Percentiles rank a stretch among this genome's conserved stretches.
These are phyloP conservation scores for Penicillium diatomitis DNA, from an alignment of 495 filamentous ascomycete species.

Conservation along the genomic window DNA sequence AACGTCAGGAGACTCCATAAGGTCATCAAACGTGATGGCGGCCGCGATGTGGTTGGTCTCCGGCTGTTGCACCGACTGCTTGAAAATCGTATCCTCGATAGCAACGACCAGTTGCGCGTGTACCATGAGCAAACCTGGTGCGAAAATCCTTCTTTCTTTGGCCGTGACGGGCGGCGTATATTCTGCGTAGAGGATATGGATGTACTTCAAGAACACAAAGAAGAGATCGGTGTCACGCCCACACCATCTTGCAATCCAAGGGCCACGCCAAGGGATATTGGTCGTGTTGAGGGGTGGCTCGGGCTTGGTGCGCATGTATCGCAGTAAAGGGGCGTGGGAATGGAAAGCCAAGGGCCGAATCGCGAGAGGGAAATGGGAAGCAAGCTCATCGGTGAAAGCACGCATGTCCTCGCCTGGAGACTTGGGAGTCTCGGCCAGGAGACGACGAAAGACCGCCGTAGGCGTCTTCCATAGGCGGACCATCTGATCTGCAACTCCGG, in stretches of 20 bases:
- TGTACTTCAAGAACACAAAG: constrained; percentile 89
- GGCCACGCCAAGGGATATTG: constrained; percentile 75
- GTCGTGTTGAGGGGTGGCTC: constrained; percentile 58
- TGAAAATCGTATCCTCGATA: constrained; percentile 79
- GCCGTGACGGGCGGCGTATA: constrained; percentile 61
- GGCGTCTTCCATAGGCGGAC: constrained; percentile 74
- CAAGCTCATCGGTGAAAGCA: constrained; percentile 44
- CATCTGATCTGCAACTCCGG: constrained; percentile 78
- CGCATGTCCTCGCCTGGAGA: constrained; percentile 29
- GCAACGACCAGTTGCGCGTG: constrained; percentile 78
- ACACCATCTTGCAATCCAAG: constrained; percentile 79
- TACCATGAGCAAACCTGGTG: constrained; percentile 74
- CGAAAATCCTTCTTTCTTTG: constrained; percentile 52
- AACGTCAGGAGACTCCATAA: constrained; percentile 60
- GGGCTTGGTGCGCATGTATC: constrained; percentile 58
- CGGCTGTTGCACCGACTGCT: constrained; percentile 44
- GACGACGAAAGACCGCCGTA: constrained; percentile 55
- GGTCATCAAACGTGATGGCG: constrained; percentile 66
- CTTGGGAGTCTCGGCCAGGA: constrained; percentile 56
- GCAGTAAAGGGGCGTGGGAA: constrained; percentile 51
- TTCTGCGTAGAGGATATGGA: constrained; percentile 72
- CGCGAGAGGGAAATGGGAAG: constrained; percentile 61
- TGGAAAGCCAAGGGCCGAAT: constrained; percentile 65
- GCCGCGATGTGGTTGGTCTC: constrained; percentile 49
- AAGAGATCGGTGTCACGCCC: constrained; percentile 89